These are phyloP conservation scores for Cladophialophora bantiana DNA, from an alignment of 2,329 filamentous ascomycete genomes.

Conservation along the genomic window DNA sequence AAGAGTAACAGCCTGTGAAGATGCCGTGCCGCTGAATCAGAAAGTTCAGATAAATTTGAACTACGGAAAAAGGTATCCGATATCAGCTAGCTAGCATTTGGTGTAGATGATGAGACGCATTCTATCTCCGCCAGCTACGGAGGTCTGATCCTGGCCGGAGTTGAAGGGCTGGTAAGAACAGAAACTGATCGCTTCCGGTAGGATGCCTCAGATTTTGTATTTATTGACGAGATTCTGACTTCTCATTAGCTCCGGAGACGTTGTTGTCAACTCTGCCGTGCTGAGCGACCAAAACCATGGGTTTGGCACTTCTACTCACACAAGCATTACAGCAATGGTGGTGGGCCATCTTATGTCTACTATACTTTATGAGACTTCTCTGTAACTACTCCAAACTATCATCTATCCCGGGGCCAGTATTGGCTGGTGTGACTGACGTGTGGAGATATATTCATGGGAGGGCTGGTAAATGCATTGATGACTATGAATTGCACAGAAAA, in stretches of 20 bases:
- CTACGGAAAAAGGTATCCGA: not conserved
- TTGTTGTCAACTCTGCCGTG: not conserved
- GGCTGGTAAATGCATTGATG: not conserved
- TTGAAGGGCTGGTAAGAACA: not conserved
- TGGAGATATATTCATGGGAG: not conserved
- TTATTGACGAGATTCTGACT: not conserved
- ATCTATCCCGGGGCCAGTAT: not conserved
- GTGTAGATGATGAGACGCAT: not conserved
- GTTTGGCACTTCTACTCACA: not conserved
- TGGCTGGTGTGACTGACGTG: slow-evolving; percentile 3
- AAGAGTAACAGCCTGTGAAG: not conserved
- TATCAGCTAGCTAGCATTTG: not conserved
- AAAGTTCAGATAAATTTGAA: not conserved
- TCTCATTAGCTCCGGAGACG: not conserved
- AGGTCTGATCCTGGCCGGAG: not conserved
- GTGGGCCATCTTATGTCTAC: slow-evolving; percentile 1
- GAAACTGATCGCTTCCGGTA: not conserved
- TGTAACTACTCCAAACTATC: not conserved
- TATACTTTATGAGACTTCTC: not conserved
- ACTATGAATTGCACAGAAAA: slow-evolving; percentile 12
- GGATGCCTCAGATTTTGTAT: not conserved
- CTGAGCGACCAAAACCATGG: not conserved
- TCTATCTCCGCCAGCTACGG: not conserved
- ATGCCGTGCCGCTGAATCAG: not conserved
- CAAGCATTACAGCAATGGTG: not conserved